Evolutionary conservation across 106 monocot species (phyloP).

Genomic region (Narthecium ossifragum): DNA sequence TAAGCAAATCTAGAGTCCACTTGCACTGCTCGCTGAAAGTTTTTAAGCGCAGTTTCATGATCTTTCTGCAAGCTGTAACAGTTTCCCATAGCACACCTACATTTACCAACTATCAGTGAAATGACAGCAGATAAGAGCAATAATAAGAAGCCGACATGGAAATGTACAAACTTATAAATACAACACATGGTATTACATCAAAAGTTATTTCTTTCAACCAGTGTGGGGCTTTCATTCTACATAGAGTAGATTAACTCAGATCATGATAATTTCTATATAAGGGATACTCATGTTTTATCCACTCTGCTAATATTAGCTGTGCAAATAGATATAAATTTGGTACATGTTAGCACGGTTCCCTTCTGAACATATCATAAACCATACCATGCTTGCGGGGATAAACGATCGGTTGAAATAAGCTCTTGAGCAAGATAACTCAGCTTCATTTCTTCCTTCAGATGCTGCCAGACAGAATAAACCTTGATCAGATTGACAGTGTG

Average conservation of each 20-base stretch:
- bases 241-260: no score
- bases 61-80: constrained; percentile 96
- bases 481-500: neutral
- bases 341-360: no score
- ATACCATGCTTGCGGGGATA: constrained; percentile 97
- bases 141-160: no score
- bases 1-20: constrained; percentile 85
- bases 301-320: no score
- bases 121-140: neutral
- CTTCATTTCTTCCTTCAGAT: constrained; percentile 97
- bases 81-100: constrained; percentile 95
- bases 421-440: constrained; percentile 96
- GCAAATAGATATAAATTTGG: no score
- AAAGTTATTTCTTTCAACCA: no score
- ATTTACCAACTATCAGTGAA: neutral
- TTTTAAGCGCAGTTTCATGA: constrained; percentile 95
- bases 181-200: no score
- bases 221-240: no score
- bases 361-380: no score
- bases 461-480: constrained; percentile 34
- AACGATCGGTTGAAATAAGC: constrained; percentile 73
- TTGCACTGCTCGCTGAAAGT: constrained; percentile 86
- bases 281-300: no score
- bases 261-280: no score
- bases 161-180: no score